Base-by-base conservation (phyloP, 2,329 filamentous ascomycete species). In the Tothia fuscella region DNA sequence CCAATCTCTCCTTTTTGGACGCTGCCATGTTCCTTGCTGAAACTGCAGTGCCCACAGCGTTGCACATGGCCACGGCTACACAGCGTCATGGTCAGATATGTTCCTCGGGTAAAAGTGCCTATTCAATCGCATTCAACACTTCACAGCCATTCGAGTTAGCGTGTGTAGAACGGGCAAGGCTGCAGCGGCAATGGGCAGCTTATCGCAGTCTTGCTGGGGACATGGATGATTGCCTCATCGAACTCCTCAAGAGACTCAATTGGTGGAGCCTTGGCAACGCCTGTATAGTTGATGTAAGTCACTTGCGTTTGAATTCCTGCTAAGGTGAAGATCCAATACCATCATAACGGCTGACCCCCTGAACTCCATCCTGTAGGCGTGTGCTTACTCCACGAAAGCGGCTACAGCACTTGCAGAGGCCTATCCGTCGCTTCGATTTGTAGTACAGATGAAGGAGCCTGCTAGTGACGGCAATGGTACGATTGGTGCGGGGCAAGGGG, bases 101-200 rank as follows among this genome's bases (percentile, higher is more conserved):
- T 29, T 29, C 26, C 26, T 29, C 26, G 14, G 26, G 10, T n/a
- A n/a, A n/a, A n/a, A n/a, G n/a, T n/a, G n/a, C n/a, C n/a, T n/a
- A n/a, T 29, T 29, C 26, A 29, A 29, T 29, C 10, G 26, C 10
- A 14, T 10, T 29, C 10, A 14, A 10, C 14, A 14, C 26, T 10
- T 10, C 26, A 10, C 26, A 10, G 10, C 26, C 26, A 10, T 29
- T 29, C 26, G 26, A 29, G 14, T 29, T 10, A 29, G 26, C 31
- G 28, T 61, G 62, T 5, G 48, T n/a, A 37, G 46, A 57, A 30
- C 49, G 48, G n/a, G 29, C 54, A 17, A 53, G 46, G 33, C 47
- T 59, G 5, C 46, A 51, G 22, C 56, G 56, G 3, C 59, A 60
- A 43, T 59, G 53, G 53, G 33, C 46, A 14, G 55, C 57, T 13